phyloP scores from a whole-genome alignment of 331 rosid genomes.

The Arachis monticola region DNA sequence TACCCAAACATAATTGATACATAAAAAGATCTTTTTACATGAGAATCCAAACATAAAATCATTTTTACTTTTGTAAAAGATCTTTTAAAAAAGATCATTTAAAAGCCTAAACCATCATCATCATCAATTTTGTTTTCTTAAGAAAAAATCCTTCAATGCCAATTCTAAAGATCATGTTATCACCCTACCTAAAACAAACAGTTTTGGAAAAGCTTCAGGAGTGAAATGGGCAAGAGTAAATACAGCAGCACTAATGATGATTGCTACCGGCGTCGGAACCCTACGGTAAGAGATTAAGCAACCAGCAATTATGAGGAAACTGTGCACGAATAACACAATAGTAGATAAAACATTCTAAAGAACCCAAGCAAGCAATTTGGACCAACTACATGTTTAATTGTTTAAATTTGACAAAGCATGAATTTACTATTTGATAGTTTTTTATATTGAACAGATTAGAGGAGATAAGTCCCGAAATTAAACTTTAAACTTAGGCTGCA shows the following conservation, averaged over 20 bases:
- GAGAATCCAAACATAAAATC: too few relatives aligned
- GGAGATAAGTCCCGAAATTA: not conserved
- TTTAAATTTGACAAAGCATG: not conserved
- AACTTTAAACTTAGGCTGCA: not conserved
- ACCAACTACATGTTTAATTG: not conserved
- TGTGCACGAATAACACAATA: not conserved
- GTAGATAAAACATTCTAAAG: not conserved
- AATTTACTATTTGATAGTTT: not conserved
- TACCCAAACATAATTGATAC: too few relatives aligned
- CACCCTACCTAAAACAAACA: constrained; percentile 67
- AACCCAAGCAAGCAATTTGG: constrained; percentile 7
- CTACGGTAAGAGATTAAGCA: constrained; percentile 47
- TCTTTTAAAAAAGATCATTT: too few relatives aligned
- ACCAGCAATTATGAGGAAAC: constrained; percentile 6
- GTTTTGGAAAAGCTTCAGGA: constrained; percentile 83
- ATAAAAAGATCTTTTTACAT: too few relatives aligned
- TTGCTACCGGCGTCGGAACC: constrained; percentile 91
- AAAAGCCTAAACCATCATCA: too few relatives aligned
- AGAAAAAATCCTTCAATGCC: too few relatives aligned
- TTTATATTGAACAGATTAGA: not conserved
- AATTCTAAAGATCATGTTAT: constrained; percentile 1
- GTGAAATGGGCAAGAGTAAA: constrained; percentile 96
- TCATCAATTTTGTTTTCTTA: too few relatives aligned
- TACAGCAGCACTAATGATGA: constrained; percentile 75
- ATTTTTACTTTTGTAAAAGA: too few relatives aligned